Evolutionary conservation across 1,139 yeast genomes (phyloP).

Genomic region (Taphrina deformans): DNA sequence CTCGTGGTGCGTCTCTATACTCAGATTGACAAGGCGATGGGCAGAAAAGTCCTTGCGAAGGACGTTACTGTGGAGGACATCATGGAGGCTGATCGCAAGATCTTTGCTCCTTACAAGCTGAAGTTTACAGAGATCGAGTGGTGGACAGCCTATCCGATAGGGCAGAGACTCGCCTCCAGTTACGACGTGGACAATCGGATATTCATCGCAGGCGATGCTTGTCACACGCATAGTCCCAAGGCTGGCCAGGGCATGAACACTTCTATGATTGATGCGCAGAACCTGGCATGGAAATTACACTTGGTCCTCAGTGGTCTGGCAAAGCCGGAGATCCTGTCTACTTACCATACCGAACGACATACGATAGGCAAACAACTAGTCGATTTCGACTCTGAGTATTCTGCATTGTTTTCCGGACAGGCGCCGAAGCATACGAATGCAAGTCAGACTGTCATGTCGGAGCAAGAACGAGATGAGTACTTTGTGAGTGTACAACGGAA

Average conservation of each 20-base stretch:
- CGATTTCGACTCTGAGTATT: slow-evolving; percentile 46
- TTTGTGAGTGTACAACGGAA: slow-evolving; percentile 6
- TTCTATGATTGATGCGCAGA: slow-evolving; percentile 47
- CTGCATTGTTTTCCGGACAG: slow-evolving; percentile 46
- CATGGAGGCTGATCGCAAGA: slow-evolving; percentile 45
- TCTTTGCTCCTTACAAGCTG: slow-evolving; percentile 45
- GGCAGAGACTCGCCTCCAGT: slow-evolving; percentile 47
- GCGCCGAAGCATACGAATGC: slow-evolving; percentile 40
- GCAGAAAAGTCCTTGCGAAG: slow-evolving; percentile 26
- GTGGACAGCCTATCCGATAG: slow-evolving; percentile 49
- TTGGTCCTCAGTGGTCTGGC: slow-evolving; percentile 46
- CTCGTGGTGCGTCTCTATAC: slow-evolving; percentile 46
- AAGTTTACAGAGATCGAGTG: slow-evolving; percentile 46
- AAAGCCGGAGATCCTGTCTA: slow-evolving; percentile 42
- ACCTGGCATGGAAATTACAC: slow-evolving; percentile 49
- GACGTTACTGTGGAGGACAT: slow-evolving; percentile 44
- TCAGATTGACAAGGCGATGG: slow-evolving; percentile 44
- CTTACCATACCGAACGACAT: slow-evolving; percentile 46
- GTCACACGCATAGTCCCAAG: slow-evolving; percentile 50
- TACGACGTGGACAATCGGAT: slow-evolving; percentile 44
- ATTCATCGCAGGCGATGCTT: slow-evolving; percentile 50
- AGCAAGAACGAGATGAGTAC: slow-evolving; percentile 1
- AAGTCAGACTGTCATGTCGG: neutral
- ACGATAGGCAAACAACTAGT: slow-evolving; percentile 47
- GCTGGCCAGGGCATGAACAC: slow-evolving; percentile 52